Evolutionary conservation across 225 moss, liverwort and hornwort species (phyloP).

Genomic region (Antitrichia curtipendula): DNA sequence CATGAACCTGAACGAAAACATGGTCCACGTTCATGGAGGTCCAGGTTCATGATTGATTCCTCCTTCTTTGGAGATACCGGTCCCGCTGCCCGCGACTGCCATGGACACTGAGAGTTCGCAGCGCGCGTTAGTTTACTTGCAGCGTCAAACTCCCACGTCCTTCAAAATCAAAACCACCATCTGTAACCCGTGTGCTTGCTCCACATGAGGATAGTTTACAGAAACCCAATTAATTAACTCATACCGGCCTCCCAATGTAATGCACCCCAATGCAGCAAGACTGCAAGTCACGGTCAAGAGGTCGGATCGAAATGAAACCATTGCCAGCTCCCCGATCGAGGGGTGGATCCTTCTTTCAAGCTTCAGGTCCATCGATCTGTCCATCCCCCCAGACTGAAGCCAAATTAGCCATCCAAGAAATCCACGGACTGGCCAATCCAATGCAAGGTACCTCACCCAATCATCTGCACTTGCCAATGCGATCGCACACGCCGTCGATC

Average conservation of each 20-base stretch:
- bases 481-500: not conserved
- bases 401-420: not conserved
- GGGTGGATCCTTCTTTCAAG: not conserved
- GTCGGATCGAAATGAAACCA: too few species aligned
- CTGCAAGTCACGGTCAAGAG: too few species aligned
- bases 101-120: not conserved
- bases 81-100: not conserved
- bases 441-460: not conserved
- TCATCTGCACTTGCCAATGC: not conserved
- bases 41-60: not conserved
- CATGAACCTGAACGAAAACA: not conserved
- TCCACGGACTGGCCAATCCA: not conserved
- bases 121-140: too few species aligned
- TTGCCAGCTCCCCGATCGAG: not conserved
- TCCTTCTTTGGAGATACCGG: not conserved
- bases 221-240: too few species aligned
- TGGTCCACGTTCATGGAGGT: not conserved
- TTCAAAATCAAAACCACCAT: not conserved
- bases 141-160: not conserved
- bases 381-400: not conserved
- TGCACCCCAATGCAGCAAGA: too few species aligned
- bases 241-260: too few species aligned
- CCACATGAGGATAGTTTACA: too few species aligned
- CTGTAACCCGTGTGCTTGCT: too few species aligned
- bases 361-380: not conserved